Evolutionary conservation across 1,139 yeast genomes (phyloP).

Genomic region (Pichia sp.): DNA sequence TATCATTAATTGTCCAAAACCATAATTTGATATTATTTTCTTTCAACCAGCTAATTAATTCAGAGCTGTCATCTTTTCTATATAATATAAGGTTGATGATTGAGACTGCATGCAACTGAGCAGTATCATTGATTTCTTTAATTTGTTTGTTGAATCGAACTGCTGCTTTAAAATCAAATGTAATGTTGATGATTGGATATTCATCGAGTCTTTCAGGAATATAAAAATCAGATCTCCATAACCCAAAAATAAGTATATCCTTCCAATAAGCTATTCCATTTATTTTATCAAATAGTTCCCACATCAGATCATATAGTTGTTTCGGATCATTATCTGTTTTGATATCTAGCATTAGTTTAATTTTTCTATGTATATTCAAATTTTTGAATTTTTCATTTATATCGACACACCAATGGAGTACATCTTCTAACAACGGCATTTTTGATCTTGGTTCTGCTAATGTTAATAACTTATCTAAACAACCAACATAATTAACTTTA

Average conservation of each 20-base stretch:
- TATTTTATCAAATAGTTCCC: constrained; percentile 39
- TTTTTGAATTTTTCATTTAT: constrained; percentile 26
- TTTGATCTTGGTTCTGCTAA: constrained; percentile 43
- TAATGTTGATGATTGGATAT: constrained; percentile 47
- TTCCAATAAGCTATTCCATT: constrained; percentile 51
- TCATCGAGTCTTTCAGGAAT: constrained; percentile 37
- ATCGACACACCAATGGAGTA: constrained; percentile 51
- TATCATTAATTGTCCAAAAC: constrained; percentile 75
- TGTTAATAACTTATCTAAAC: constrained; percentile 49
- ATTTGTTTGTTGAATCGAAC: constrained; percentile 30
- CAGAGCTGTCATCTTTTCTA: constrained; percentile 36
- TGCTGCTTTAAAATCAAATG: constrained; percentile 38
- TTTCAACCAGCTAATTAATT: constrained; percentile 29
- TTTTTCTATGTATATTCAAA: constrained; percentile 17
- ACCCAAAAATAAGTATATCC: constrained; percentile 61
- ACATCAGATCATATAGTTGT: constrained; percentile 46
- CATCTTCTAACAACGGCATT: constrained; percentile 55
- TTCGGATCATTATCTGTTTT: constrained; percentile 61
- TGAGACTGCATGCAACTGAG: constrained; percentile 25
- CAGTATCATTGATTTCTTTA: constrained; percentile 24
- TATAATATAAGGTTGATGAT: constrained; percentile 31
- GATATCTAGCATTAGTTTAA: constrained; percentile 71
- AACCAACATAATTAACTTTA: constrained; percentile 35
- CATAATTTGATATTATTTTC: constrained; percentile 48
- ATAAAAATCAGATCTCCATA: constrained; percentile 70